Evolutionary conservation across 495 filamentous ascomycete genomes (phyloP).

Genomic region (Trichoderma virens): DNA sequence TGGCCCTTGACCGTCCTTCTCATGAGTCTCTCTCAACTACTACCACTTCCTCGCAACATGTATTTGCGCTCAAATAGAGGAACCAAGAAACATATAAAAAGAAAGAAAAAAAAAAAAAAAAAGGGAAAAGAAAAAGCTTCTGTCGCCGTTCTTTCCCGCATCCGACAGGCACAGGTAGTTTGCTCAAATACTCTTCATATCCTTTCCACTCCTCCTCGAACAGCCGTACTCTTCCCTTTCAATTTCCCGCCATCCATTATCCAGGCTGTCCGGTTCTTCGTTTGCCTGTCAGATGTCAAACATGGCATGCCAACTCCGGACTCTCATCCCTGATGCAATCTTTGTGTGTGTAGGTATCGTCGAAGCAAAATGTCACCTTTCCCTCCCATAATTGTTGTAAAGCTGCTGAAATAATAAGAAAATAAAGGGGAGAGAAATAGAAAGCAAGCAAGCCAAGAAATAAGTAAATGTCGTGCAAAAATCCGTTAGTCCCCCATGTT

Average conservation of each 20-base stretch:
- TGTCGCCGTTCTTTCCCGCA: too few relatives aligned
- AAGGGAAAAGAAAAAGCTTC: too few relatives aligned
- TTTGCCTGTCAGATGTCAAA: background rate
- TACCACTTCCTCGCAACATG: too few relatives aligned
- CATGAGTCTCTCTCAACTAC: too few relatives aligned
- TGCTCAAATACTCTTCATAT: too few relatives aligned
- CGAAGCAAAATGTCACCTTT: background rate
- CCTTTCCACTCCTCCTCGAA: too few relatives aligned
- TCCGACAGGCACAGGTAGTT: too few relatives aligned
- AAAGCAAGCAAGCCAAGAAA: background rate
- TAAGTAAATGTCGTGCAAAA: background rate
- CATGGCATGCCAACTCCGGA: slow-evolving; percentile 1
- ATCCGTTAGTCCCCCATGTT: background rate
- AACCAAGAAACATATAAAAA: too few relatives aligned
- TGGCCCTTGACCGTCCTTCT: too few relatives aligned
- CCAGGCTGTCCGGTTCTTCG: background rate
- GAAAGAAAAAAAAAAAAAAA: too few relatives aligned
- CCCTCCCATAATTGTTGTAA: background rate
- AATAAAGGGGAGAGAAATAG: background rate
- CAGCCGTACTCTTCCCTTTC: too few relatives aligned
- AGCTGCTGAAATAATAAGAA: background rate
- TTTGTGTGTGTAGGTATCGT: slow-evolving; percentile 5
- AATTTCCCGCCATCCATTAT: background rate
- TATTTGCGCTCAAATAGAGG: too few relatives aligned
- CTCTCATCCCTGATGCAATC: slow-evolving; percentile 5